A percentile compares a stretch with the other conserved stretches of the same genome.
These are phyloP conservation scores for Argentina anserina DNA, from an alignment of 306 rosid species.

Conservation along the genomic window DNA sequence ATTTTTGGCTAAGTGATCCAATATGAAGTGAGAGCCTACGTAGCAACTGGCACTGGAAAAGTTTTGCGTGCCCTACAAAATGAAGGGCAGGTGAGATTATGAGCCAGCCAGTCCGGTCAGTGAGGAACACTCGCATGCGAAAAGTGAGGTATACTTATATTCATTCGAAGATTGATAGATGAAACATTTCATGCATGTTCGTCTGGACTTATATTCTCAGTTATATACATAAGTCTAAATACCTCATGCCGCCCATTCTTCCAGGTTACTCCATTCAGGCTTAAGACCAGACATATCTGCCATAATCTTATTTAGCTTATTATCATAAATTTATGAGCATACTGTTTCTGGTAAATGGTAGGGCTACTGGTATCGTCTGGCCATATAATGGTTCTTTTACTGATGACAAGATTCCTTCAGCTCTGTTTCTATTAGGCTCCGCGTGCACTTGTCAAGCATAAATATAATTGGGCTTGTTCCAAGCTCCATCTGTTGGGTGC, in stretches of 20 bases:
- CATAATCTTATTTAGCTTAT: background rate
- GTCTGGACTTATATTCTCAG: background rate
- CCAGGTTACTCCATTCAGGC: background rate
- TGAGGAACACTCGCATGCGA: conserved; percentile 51
- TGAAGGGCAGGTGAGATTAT: conserved; percentile 48
- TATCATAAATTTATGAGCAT: background rate
- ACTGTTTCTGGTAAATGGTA: background rate
- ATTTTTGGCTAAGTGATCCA: background rate
- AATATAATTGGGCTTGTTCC: too few relatives aligned
- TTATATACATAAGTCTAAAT: background rate
- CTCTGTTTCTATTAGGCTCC: background rate
- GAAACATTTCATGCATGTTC: conserved; percentile 5
- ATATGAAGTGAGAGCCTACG: background rate
- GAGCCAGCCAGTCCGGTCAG: conserved; percentile 42
- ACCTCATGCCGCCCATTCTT: conserved; percentile 37
- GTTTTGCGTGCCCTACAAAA: background rate
- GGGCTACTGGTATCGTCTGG: conserved; percentile 1
- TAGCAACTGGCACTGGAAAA: background rate
- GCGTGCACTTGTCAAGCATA: background rate
- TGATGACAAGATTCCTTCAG: background rate
- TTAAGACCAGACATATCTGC: conserved; percentile 1
- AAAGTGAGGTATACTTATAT: conserved; percentile 1
- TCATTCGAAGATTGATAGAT: background rate
- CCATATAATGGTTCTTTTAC: background rate
- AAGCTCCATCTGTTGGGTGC: too few relatives aligned